These are phyloP conservation scores for Cyberlindnera misumaiensis DNA, from an alignment of 805 yeast genomes.

Conservation along the genomic window DNA sequence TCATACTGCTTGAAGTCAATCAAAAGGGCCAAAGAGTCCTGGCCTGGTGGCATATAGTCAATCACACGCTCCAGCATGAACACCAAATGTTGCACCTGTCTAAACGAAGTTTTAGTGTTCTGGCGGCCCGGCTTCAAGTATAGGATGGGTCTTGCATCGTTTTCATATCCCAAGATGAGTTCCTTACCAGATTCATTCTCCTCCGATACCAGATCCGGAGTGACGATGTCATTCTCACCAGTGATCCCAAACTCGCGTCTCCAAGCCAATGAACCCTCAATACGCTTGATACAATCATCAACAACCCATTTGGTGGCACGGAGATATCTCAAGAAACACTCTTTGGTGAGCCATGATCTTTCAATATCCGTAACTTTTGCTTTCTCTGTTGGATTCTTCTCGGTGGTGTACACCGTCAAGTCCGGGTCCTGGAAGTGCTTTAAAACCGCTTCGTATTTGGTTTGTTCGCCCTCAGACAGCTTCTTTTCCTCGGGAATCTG, in stretches of 20 bases:
- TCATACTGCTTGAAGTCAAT: constrained; percentile 84
- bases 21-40: constrained; percentile 83
- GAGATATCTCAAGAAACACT: constrained; percentile 82
- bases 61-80: constrained; percentile 88
- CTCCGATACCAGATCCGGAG: constrained; percentile 44
- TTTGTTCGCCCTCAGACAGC: constrained; percentile 48
- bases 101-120: constrained; percentile 81
- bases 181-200: constrained; percentile 93
- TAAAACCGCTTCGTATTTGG: constrained; percentile 56
- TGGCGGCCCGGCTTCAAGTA: constrained; percentile 93
- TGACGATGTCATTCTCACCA: constrained; percentile 46
- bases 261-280: constrained; percentile 81
- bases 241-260: constrained; percentile 85
- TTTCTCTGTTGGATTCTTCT: constrained; percentile 30
- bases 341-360: constrained; percentile 89
- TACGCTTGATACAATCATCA: constrained; percentile 62
- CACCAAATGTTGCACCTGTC: constrained; percentile 95
- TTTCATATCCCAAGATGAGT: constrained; percentile 85
- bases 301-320: constrained; percentile 91
- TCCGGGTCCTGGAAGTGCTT: constrained; percentile 46
- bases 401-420: constrained; percentile 26
- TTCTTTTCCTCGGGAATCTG: constrained; percentile 42
- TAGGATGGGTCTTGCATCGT: constrained; percentile 84
- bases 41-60: constrained; percentile 94
- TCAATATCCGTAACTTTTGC: constrained; percentile 50